Evolutionary conservation across 2,329 filamentous ascomycete genomes (phyloP).

Genomic region (Diplodia mutila): DNA sequence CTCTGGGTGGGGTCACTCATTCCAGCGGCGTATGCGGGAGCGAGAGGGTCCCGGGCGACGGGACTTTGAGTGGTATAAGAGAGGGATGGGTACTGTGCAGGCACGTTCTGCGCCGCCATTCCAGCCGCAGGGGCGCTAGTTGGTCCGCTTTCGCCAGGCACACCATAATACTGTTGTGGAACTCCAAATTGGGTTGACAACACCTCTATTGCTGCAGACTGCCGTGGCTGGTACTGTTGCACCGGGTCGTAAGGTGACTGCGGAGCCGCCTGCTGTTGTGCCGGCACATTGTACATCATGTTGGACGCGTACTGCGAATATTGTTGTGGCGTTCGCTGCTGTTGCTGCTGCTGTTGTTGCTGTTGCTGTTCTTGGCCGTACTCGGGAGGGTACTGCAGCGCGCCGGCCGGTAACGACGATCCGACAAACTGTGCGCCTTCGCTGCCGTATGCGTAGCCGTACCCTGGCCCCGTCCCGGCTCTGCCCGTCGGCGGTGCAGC

Average conservation of each 20-base stretch:
- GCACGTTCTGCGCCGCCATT: constrained; percentile 65
- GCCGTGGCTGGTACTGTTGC: constrained; percentile 74
- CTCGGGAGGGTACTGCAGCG: constrained; percentile 68
- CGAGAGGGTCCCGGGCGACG: constrained; percentile 54
- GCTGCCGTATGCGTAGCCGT: constrained; percentile 59
- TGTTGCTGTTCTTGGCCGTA: constrained; percentile 59
- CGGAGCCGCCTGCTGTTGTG: constrained; percentile 60
- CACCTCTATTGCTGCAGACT: constrained; percentile 77
- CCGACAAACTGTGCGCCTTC: constrained; percentile 60
- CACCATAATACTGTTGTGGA: constrained; percentile 73
- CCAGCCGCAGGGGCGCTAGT: constrained; percentile 63
- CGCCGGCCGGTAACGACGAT: constrained; percentile 54
- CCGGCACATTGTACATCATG: constrained; percentile 80
- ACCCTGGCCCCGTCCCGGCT: constrained; percentile 46
- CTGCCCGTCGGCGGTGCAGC: constrained; percentile 45
- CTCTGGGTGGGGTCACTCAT: constrained; percentile 57
- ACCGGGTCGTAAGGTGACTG: constrained; percentile 73
- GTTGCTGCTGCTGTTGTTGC: constrained; percentile 57
- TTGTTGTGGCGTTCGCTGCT: constrained; percentile 52
- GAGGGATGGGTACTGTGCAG: constrained; percentile 63
- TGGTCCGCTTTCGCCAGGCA: constrained; percentile 61
- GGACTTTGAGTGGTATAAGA: constrained; percentile 66
- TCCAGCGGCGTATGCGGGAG: constrained; percentile 55
- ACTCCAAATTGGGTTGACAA: constrained; percentile 69
- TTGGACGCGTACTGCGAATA: constrained; percentile 62